phyloP scores from a whole-genome alignment of 345 rosid species.

The Gossypium ekmanianum region DNA sequence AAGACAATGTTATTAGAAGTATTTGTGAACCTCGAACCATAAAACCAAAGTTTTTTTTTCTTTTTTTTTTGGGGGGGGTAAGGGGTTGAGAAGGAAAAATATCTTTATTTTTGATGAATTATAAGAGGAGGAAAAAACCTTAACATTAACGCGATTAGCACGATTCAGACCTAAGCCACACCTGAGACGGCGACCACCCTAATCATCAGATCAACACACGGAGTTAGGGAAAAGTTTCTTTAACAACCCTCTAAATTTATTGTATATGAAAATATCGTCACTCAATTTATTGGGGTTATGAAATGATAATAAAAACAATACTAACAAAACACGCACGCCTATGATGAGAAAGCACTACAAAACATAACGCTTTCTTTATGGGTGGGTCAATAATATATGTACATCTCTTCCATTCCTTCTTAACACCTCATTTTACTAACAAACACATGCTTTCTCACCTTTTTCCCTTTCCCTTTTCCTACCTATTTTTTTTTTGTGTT shows the following conservation, averaged over 20 bases:
- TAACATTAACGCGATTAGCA: no score
- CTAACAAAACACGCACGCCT: not conserved
- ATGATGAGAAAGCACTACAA: not conserved
- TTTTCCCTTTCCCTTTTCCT: not conserved
- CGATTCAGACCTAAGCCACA: rapidly evolving
- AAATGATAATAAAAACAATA: not conserved
- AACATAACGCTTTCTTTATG: not conserved
- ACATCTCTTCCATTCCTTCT: not conserved
- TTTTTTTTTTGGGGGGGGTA: no score
- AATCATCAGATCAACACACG: no score
- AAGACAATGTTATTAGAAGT: no score
- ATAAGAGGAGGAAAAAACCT: no score
- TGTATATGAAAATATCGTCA: no score
- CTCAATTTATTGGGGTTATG: no score
- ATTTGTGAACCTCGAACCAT: no score
- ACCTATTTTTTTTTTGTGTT: not conserved
- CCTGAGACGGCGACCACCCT: rapidly evolving
- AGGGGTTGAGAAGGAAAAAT: no score
- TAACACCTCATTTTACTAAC: not conserved
- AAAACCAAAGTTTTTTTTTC: no score
- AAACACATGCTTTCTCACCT: not conserved
- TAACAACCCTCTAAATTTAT: no score
- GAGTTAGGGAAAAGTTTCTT: rapidly evolving
- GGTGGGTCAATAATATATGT: not conserved
- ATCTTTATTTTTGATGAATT: no score